phyloP scores from a whole-genome alignment of 352 stramenopile genomes.

The Globisporangium cylindrosporum region DNA sequence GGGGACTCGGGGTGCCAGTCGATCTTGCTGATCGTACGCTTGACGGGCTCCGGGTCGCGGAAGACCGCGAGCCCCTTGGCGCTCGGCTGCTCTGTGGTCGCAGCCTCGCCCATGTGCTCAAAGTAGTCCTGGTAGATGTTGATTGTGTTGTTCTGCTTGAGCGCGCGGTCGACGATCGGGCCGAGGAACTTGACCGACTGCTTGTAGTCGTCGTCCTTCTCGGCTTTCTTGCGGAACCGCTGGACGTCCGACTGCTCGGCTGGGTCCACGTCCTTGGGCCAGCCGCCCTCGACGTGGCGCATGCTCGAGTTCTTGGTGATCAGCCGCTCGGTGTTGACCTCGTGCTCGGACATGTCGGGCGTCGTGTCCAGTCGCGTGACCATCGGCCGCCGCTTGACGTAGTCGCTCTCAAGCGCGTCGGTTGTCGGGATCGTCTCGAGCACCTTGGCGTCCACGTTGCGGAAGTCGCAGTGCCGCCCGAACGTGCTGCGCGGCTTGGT shows the following conservation, averaged over 20 bases:
- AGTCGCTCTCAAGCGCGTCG: conserved; percentile 87
- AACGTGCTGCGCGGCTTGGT: conserved; percentile 92
- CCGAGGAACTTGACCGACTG: conserved; percentile 92
- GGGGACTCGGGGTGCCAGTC: conserved; percentile 97
- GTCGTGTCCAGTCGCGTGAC: conserved; percentile 88
- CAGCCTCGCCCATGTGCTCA: conserved; percentile 86
- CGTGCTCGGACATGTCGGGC: conserved; percentile 89
- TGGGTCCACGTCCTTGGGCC: conserved; percentile 97
- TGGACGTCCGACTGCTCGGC: conserved; percentile 96
- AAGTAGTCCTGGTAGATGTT: conserved; percentile 98
- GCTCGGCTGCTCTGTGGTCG: conserved; percentile 93
- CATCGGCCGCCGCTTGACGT: conserved; percentile 86
- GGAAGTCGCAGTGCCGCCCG: conserved; percentile 91
- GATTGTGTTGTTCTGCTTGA: conserved; percentile 98
- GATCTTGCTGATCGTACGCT: conserved; percentile 94
- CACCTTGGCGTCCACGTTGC: conserved; percentile 86
- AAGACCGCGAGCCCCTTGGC: conserved; percentile 97
- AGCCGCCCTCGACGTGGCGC: conserved; percentile 94
- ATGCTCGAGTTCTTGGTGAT: conserved; percentile 93
- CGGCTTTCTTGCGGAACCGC: conserved; percentile 95
- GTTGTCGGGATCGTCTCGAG: conserved; percentile 88
- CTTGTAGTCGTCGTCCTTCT: conserved; percentile 98
- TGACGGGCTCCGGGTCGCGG: conserved; percentile 92
- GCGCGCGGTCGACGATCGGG: conserved; percentile 89
- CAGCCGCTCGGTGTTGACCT: conserved; percentile 93